Percentiles rank a stretch among this genome's conserved stretches.
phyloP scores from a whole-genome alignment of 306 rosid species.

The Echinosophora koreensis region DNA sequence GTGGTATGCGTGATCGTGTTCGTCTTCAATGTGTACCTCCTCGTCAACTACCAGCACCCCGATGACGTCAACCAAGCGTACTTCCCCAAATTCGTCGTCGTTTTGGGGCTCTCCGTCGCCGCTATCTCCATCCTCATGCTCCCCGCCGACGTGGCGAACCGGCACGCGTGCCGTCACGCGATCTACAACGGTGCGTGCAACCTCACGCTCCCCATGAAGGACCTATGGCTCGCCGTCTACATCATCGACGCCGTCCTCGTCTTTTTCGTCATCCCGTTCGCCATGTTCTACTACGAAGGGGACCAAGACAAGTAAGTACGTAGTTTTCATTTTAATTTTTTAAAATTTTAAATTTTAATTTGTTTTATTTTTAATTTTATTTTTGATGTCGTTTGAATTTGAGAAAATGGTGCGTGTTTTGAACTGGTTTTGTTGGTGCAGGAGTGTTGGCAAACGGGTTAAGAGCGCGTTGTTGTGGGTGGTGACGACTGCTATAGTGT shows the following conservation, averaged over 20 bases:
- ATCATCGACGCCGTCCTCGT: constrained; percentile 85
- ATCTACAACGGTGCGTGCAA: constrained; percentile 93
- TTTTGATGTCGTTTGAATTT: background rate
- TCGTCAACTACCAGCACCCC: constrained; percentile 93
- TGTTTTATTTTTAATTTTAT: background rate
- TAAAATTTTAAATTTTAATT: too few relatives aligned
- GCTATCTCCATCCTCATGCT: constrained; percentile 93
- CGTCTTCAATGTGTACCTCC: constrained; percentile 87
- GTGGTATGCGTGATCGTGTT: constrained; percentile 80
- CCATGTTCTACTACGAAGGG: constrained; percentile 98
- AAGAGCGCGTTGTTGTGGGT: constrained; percentile 86
- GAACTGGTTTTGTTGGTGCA: constrained; percentile 44
- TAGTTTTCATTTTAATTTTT: too few relatives aligned
- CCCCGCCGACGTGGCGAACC: constrained; percentile 98
- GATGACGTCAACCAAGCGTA: constrained; percentile 96
- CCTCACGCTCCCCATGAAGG: constrained; percentile 96
- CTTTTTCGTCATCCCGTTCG: constrained; percentile 91
- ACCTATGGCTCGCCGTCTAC: constrained; percentile 91
- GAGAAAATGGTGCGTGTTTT: constrained; percentile 15
- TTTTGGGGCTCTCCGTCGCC: constrained; percentile 87
- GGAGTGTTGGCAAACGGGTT: constrained; percentile 85
- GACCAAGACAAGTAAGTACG: constrained; percentile 94
- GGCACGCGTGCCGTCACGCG: constrained; percentile 90
- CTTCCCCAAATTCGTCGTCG: constrained; percentile 94
- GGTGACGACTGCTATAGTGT: constrained; percentile 82